phyloP scores from a whole-genome alignment of 1,139 yeast genomes.

The Pichia sp. region DNA sequence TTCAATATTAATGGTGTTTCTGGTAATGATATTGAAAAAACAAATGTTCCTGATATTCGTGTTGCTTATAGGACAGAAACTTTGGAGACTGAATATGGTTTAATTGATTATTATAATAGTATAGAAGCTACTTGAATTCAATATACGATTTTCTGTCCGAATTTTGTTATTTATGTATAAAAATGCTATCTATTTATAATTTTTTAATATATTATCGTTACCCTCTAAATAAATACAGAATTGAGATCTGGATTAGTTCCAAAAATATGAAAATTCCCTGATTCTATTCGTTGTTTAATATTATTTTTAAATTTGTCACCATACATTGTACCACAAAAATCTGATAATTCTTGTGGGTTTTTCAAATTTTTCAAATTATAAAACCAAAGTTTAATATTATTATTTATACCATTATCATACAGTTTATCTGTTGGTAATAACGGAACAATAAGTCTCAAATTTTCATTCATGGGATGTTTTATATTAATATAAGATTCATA shows the following conservation, averaged over 20 bases:
- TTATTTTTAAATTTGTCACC: conserved; percentile 17
- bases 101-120: conserved; percentile 57
- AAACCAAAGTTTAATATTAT: conserved; percentile 23
- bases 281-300: conserved; percentile 14
- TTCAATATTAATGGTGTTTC: conserved; percentile 54
- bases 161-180: too few relatives aligned
- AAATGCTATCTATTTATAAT: too few relatives aligned
- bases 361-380: conserved; percentile 3
- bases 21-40: conserved; percentile 87
- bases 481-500: conserved; percentile 23
- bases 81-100: conserved; percentile 62
- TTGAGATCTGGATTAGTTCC: conserved; percentile 12
- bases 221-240: not conserved
- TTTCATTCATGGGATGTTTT: conserved; percentile 17
- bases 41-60: conserved; percentile 90
- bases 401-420: conserved; percentile 25
- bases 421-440: conserved; percentile 23
- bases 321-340: conserved; percentile 17
- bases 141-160: too few relatives aligned
- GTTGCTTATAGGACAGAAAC: conserved; percentile 80
- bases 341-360: conserved; percentile 20
- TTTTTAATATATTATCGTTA: too few relatives aligned
- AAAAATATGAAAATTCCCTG: conserved; percentile 21
- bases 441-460: conserved; percentile 22
- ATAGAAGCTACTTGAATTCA: conserved; percentile 3